These are phyloP conservation scores for Lentinus tigrinus DNA, from an alignment of 768 basidiomycete genomes.

Conservation along the genomic window DNA sequence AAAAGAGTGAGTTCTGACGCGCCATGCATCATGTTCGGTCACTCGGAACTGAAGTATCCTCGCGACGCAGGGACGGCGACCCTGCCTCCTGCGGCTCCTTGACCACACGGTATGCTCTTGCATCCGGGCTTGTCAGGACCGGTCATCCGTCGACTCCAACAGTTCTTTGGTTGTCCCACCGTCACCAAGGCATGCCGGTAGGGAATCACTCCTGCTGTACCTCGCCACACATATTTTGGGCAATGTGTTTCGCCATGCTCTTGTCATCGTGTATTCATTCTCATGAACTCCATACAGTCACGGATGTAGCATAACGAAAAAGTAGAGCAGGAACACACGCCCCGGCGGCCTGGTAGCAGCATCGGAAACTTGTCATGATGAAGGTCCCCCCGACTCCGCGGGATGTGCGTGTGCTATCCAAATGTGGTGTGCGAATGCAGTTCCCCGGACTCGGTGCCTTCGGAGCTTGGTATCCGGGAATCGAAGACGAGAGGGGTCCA, in stretches of 20 bases:
- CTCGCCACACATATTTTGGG: background rate
- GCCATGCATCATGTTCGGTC: background rate
- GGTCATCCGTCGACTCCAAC: background rate
- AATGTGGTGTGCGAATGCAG: constrained; percentile 3
- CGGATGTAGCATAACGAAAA: background rate
- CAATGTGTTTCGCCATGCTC: background rate
- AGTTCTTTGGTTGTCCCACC: background rate
- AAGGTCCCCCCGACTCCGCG: background rate
- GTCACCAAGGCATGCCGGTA: background rate
- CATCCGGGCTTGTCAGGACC: background rate
- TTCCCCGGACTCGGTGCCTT: constrained; percentile 6
- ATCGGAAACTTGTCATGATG: background rate
- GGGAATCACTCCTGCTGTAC: background rate
- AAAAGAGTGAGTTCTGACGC: constrained; percentile 56
- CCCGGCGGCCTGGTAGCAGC: background rate
- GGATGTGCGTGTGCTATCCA: background rate
- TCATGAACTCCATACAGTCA: background rate
- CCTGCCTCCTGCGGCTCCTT: constrained; percentile 4
- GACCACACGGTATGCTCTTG: background rate
- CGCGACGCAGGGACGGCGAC: constrained; percentile 9
- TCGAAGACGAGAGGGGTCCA: background rate
- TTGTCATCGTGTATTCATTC: background rate
- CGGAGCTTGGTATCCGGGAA: background rate
- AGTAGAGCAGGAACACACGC: background rate
- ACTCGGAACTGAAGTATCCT: constrained; percentile 1